A percentile compares a stretch with the other conserved stretches of the same genome.
Conservation (phyloP, 2,329 filamentous ascomycete species). For the Penicillium sp. region DNA sequence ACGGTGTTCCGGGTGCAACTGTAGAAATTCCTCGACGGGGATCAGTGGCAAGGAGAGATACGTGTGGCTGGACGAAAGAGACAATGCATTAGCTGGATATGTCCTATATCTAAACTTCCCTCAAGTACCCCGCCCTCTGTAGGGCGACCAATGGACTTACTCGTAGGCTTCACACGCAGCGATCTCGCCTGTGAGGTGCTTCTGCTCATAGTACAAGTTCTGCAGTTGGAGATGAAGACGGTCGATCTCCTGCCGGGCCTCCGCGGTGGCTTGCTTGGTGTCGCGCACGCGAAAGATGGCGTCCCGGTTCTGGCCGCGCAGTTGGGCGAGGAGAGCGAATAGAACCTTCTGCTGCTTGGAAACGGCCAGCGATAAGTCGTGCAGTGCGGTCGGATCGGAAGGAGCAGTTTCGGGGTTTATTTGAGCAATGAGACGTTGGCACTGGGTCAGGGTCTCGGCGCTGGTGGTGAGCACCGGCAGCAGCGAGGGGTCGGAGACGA, state of each 20-base stretch:
- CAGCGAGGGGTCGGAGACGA: constrained; percentile 69
- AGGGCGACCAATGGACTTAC: constrained; percentile 57
- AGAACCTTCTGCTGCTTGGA: constrained; percentile 80
- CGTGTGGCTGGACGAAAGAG: constrained; percentile 60
- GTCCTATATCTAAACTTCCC: too few relatives aligned
- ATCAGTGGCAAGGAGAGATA: constrained; percentile 86
- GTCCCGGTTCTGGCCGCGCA: constrained; percentile 81
- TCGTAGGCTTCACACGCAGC: constrained; percentile 87
- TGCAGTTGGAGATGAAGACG: constrained; percentile 88
- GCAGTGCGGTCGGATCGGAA: constrained; percentile 51
- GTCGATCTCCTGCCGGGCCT: constrained; percentile 89
- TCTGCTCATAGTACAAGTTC: constrained; percentile 95
- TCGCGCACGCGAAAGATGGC: constrained; percentile 80
- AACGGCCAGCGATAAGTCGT: constrained; percentile 61
- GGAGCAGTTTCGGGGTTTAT: constrained; percentile 57
- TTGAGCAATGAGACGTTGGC: constrained; percentile 62
- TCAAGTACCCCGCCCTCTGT: too few relatives aligned
- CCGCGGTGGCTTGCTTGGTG: constrained; percentile 83
- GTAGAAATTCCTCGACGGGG: constrained; percentile 79
- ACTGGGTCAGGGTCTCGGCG: constrained; percentile 73
- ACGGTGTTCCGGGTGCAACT: constrained; percentile 73
- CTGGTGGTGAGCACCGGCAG: constrained; percentile 72
- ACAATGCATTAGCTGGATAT: neutral
- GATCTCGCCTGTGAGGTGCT: constrained; percentile 88
- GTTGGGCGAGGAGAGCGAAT: constrained; percentile 75